Conservation (phyloP, 306 rosid species). For the Styphnolobium japonicum region DNA sequence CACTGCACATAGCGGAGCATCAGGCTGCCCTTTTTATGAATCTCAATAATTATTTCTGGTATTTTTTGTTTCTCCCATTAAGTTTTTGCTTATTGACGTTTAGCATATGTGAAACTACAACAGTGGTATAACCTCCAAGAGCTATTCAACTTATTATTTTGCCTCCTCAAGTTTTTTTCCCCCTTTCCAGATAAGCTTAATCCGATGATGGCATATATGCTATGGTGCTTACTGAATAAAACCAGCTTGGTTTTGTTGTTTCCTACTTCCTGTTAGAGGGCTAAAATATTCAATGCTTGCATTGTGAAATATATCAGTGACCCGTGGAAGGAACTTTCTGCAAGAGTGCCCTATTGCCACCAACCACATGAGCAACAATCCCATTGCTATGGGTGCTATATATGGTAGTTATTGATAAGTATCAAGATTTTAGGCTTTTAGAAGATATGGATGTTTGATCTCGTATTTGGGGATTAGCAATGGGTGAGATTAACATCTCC, state of each 20-base stretch:
- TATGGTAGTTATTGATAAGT: not conserved
- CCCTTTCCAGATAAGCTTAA: not conserved
- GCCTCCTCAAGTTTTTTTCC: not conserved
- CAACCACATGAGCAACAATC: not conserved
- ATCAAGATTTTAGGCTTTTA: not conserved
- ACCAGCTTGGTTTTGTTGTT: no score
- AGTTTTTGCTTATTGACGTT: not conserved
- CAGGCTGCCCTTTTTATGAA: no score
- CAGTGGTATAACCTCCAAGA: not conserved
- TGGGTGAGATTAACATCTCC: no score
- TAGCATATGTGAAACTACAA: not conserved
- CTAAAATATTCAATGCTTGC: not conserved
- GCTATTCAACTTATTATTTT: not conserved
- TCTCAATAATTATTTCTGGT: not conserved
- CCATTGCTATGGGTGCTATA: not conserved
- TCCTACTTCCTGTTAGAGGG: not conserved
- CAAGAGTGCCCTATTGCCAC: not conserved
- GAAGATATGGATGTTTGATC: not conserved
- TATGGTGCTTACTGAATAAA: no score
- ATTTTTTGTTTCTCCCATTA: not conserved
- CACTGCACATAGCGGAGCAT: no score
- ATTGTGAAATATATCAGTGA: not conserved
- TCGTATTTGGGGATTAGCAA: no score
- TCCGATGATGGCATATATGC: not conserved
- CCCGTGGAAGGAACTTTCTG: not conserved